phyloP scores from a whole-genome alignment of 495 filamentous ascomycete genomes.

The Tricharina praecox region DNA sequence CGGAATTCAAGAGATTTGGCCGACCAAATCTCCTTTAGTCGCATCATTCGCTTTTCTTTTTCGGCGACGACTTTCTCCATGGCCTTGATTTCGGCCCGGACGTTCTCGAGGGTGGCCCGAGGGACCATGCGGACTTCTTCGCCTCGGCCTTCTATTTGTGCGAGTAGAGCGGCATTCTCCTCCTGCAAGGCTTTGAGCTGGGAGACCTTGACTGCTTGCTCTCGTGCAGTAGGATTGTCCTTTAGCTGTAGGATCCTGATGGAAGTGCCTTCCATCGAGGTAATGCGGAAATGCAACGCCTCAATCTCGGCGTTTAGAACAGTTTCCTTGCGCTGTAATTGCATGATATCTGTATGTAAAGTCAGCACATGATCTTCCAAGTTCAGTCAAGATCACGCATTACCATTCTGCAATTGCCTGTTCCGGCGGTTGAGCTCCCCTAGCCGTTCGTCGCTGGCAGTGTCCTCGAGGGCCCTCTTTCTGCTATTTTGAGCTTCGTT shows the following conservation, averaged over 20 bases:
- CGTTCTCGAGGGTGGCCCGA: slow-evolving; percentile 53
- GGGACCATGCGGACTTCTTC: slow-evolving; percentile 42
- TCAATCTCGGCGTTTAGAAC: slow-evolving; percentile 23
- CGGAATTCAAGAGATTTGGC: slow-evolving; percentile 83
- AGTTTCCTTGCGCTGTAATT: slow-evolving; percentile 1
- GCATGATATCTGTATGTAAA: slow-evolving; percentile 39
- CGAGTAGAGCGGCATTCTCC: slow-evolving; percentile 70
- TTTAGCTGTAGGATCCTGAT: slow-evolving; percentile 76
- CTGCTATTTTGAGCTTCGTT: slow-evolving; percentile 28
- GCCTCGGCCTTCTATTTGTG: slow-evolving; percentile 45
- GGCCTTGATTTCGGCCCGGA: slow-evolving; percentile 52
- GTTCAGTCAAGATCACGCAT: background rate
- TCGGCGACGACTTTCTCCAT: slow-evolving; percentile 57
- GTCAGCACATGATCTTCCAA: background rate
- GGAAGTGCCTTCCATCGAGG: slow-evolving; percentile 53
- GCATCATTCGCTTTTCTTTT: slow-evolving; percentile 64
- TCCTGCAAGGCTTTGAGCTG: slow-evolving; percentile 59
- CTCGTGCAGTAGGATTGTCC: slow-evolving; percentile 72
- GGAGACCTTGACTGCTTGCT: slow-evolving; percentile 60
- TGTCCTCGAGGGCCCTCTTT: slow-evolving; percentile 46
- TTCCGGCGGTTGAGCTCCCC: slow-evolving; percentile 73
- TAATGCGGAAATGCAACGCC: slow-evolving; percentile 25
- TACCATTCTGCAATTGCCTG: slow-evolving; percentile 59
- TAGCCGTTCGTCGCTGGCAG: slow-evolving; percentile 55
- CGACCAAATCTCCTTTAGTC: slow-evolving; percentile 78